Evolutionary conservation across 2,329 filamentous ascomycete species (phyloP).

Genomic region (Stromatinia cepivora): DNA sequence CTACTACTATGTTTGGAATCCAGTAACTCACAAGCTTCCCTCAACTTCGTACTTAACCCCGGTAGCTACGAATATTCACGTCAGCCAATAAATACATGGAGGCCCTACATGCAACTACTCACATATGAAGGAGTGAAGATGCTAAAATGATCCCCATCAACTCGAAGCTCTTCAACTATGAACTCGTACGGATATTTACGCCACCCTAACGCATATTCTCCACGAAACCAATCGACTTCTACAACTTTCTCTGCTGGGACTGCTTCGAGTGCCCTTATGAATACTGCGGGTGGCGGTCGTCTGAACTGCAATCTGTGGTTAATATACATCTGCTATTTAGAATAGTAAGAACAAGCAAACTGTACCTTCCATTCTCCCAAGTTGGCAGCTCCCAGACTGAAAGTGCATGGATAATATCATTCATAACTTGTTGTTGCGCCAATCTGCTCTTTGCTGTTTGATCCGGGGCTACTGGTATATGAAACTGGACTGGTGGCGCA

Average conservation of each 20-base stretch:
- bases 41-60: not conserved
- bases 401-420: constrained; percentile 17
- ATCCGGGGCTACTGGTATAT: not conserved
- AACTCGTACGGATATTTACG: constrained; percentile 17
- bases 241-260: constrained; percentile 17
- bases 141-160: constrained; percentile 21
- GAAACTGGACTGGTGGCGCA: constrained; percentile 13
- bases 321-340: not conserved
- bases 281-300: constrained; percentile 13
- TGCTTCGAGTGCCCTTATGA: constrained; percentile 11
- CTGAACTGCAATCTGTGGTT: not conserved
- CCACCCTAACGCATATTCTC: constrained; percentile 16
- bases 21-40: not conserved
- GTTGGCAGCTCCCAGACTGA: constrained; percentile 14
- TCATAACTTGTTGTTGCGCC: constrained; percentile 13
- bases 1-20: not conserved
- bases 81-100: not conserved
- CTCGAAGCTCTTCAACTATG: constrained; percentile 14
- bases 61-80: not conserved
- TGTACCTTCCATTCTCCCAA: constrained; percentile 15
- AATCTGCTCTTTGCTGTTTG: constrained; percentile 7
- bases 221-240: constrained; percentile 19
- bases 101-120: not conserved
- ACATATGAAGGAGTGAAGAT: constrained; percentile 19
- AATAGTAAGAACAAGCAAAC: not conserved